Evolutionary conservation across 306 rosid species (phyloP).

Genomic region (Gastrolobium villosum): DNA sequence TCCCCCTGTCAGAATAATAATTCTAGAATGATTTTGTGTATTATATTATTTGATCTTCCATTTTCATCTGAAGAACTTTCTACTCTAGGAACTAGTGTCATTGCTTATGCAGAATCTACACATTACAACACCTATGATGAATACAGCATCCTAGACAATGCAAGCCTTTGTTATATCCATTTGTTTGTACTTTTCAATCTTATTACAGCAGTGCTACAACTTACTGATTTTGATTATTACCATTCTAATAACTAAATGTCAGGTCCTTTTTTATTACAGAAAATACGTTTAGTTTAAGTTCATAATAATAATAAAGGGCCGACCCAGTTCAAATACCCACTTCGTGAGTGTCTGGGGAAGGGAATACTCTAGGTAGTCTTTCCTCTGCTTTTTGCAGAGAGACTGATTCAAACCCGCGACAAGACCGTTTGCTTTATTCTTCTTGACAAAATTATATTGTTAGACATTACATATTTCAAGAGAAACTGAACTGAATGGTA

Average conservation of each 20-base stretch:
- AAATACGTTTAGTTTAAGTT: background rate
- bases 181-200: conserved; percentile 37
- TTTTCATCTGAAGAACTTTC: conserved; percentile 39
- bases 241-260: conserved; percentile 12
- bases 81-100: conserved; percentile 30
- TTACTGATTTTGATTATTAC: background rate
- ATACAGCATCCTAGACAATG: conserved; percentile 16
- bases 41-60: conserved; percentile 50
- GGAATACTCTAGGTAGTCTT: too few species aligned
- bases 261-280: background rate
- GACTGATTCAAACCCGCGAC: too few species aligned
- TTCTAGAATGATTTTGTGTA: conserved; percentile 51
- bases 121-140: conserved; percentile 37
- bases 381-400: too few species aligned
- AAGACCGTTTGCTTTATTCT: background rate
- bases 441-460: background rate
- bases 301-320: too few species aligned
- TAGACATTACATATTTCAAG: conserved; percentile 5
- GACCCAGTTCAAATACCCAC: too few species aligned
- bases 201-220: conserved; percentile 21
- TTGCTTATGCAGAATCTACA: conserved; percentile 40
- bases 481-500: conserved; percentile 28
- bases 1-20: conserved; percentile 44
- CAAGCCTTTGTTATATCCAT: conserved; percentile 21
- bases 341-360: too few species aligned